Base-by-base conservation (phyloP, 768 basidiomycete species). In the Leccinum longicurvipes region DNA sequence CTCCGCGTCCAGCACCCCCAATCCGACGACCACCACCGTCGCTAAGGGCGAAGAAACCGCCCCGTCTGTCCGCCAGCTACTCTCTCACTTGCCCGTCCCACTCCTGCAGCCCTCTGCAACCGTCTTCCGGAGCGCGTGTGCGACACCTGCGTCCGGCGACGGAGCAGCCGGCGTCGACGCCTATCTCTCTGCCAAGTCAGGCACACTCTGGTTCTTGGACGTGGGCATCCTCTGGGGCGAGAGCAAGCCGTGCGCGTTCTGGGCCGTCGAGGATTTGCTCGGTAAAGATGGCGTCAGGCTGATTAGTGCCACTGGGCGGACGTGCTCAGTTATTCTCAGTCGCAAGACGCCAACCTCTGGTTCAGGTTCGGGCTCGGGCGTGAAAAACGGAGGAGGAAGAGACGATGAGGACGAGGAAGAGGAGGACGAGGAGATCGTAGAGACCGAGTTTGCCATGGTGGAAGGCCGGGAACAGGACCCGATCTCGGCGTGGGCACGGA, bases 201-300 rank as follows among this genome's bases (percentile, higher is more conserved):
- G 87, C 1, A 85, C 77, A 46, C 72, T 91, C 39, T 88, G 88
- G 85, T 91, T 91, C 75, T 74, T 86, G 46, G 71, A 77, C 39
- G 73, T 75, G 23, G 89, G 88, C 6, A 77, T 91, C 15, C 76
- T 91, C 8, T 87, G 86, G 81, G 87, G 85, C 23, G 85, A 89
- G 65, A 82, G 80, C 64, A 87, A 86, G 59, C 87, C 87, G 3
- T 89, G 86, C 63, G 86, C 89, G 60, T 91, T 88, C 63, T 91
- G 89, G 84, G 72, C 83, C 3, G 70, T 86, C 23, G 74, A 77
- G 45, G 81, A 85, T 59, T 68, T 91, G n/a, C 66, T 80, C 17
- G 70, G 74, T 50, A 78, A 74, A 55, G 81, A 82, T 19, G 84
- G 77, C 15, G 72, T 83, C 60, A 63, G 81, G 47, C 67, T 87